Percentiles rank a stretch among this genome's conserved stretches.
These are phyloP conservation scores for Neoboletus brunneissimus DNA, from an alignment of 768 basidiomycete genomes.

Conservation along the genomic window DNA sequence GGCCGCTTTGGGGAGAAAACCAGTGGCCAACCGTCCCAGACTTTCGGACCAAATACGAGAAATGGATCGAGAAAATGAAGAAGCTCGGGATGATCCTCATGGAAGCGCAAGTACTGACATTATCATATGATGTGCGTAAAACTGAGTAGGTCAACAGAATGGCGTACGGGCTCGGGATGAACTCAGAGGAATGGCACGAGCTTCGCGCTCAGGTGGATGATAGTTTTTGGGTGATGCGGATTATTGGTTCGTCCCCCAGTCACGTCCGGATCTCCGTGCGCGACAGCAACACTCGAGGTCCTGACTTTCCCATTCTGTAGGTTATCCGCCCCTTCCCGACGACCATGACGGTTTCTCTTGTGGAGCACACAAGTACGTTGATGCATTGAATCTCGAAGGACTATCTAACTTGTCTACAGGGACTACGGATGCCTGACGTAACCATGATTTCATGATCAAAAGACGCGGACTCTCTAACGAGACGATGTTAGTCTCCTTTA, in stretches of 20 bases:
- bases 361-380: conserved; percentile 77
- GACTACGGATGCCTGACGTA: conserved; percentile 93
- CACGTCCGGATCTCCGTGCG: not conserved
- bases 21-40: conserved; percentile 69
- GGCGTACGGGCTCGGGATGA: conserved; percentile 77
- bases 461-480: conserved; percentile 5
- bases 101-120: conserved; percentile 61
- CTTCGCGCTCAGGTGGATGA: conserved; percentile 73
- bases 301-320: conserved; percentile 34
- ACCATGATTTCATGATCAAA: conserved; percentile 17
- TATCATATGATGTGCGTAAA: not conserved
- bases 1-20: conserved; percentile 79
- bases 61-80: conserved; percentile 87
- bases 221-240: conserved; percentile 87
- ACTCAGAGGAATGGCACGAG: conserved; percentile 61
- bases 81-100: conserved; percentile 75
- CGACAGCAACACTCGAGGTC: not conserved
- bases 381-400: not conserved
- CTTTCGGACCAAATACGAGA: conserved; percentile 64
- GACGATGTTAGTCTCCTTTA: conserved; percentile 68
- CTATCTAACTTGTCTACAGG: conserved; percentile 35
- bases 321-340: conserved; percentile 83
- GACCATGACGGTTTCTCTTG: conserved; percentile 84
- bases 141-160: conserved; percentile 48
- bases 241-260: conserved; percentile 55